Base-by-base conservation (phyloP, 352 stramenopile species). In the Phytophthora meadii region DNA sequence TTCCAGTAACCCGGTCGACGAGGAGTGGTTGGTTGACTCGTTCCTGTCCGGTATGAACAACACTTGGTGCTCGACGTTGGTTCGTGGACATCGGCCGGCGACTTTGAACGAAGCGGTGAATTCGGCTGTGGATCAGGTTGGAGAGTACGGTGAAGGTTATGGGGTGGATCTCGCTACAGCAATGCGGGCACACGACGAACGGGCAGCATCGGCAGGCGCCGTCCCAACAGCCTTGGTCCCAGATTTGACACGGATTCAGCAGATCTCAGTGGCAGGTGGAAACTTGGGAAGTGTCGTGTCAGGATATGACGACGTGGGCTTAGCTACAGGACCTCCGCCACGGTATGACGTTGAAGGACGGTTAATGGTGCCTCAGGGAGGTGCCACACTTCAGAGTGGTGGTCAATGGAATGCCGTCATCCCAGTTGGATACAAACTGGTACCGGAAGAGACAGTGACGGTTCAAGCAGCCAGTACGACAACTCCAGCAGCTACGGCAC, bases 261-360 rank as follows among this genome's bases (percentile, higher is more conserved):
- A 30, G 27, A 5, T 30, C 27, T 30, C 24, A n/a, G 12, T 6
- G 8, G 10, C 45, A 19, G 45, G 27, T 8, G 27, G 27, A 30
- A 30, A 30, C 4, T 30, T 30, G 27, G 27, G 27, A 8, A 30
- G 2, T 30, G 27, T 30, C 5, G 27, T 30, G 27, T 30, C 27
- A 5, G 27, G 27, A 1, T 30, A 30, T 30, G 27, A 30, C 48
- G 27, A 30, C 2, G 27, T 30, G 27, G 27, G 6, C 27, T 8
- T 30, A 4, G 27, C 27, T 8, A 40, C 34, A 0, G 49, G 15
- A 11, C 19, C 22, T n/a, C 49, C 32, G 34, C 49, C 32, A 19
- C 45, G 49, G 34, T 56, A 56, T 6, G 30, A 56, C 45, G 32
- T 14, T 10, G 49, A 56, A 25, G 49, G 49, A 22, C 32, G 49